Evolutionary conservation across 345 rosid species (phyloP).

Genomic region (Acer negundo): DNA sequence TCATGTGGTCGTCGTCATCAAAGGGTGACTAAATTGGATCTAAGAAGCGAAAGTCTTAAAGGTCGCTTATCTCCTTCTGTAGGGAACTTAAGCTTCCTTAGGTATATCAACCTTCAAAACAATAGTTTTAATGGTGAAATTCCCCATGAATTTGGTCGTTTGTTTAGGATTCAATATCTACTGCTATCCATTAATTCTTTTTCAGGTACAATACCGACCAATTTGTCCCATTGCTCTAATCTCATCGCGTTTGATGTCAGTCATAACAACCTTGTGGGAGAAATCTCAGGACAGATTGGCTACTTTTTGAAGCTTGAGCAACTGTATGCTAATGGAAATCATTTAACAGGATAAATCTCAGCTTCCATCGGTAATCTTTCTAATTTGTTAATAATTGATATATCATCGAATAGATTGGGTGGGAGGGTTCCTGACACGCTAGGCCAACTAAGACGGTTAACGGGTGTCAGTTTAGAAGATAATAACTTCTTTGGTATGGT

Average conservation of each 20-base stretch:
- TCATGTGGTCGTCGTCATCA: no score
- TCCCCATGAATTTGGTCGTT: slow-evolving; percentile 15
- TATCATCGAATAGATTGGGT: neutral
- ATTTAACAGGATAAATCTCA: no score
- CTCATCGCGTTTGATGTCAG: neutral
- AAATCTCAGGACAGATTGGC: neutral
- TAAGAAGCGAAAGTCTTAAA: no score
- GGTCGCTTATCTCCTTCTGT: no score
- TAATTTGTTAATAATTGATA: neutral
- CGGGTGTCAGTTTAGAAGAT: neutral
- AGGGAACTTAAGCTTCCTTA: no score
- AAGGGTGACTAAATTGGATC: no score
- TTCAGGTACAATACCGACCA: neutral
- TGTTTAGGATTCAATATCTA: neutral
- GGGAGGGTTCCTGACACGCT: neutral
- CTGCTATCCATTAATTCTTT: slow-evolving; percentile 4
- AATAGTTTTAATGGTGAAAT: neutral
- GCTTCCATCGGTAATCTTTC: no score
- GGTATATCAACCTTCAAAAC: neutral
- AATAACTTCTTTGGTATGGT: slow-evolving; percentile 17
- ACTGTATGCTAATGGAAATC: neutral
- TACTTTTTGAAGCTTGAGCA: neutral
- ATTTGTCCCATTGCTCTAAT: slow-evolving; percentile 6
- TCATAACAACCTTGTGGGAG: neutral
- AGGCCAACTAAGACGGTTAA: neutral